Evolutionary conservation across 805 yeast species (phyloP), one percentile per base, ranked within the genome.

Genomic region (Osmozyma mogii): DNA sequence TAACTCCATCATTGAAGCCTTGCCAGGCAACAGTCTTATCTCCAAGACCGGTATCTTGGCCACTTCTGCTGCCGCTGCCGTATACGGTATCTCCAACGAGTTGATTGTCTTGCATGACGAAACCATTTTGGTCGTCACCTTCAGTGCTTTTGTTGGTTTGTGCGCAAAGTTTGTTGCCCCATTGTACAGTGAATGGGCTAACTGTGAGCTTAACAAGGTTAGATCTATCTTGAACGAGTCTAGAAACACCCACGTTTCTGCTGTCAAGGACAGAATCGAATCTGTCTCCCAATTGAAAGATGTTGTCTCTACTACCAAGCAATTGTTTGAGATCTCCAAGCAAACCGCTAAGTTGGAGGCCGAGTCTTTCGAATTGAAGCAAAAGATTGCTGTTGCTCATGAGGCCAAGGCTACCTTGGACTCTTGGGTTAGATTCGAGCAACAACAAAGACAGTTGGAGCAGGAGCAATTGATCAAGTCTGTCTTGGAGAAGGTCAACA

Each of bases 361-460:
- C 43, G 75, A 85, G 66, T 77, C 89, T 34, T 92, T 88, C 54
- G 94, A 84, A 68, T 75, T 84, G 60, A 82, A 87, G 71, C 98
- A 92, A 72, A 65, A 78, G 56, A 87, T 84, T 45, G 87, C 78
- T 41, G 74, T 87, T 45, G 89, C 94, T 35, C 49, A 68, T 40
- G 95, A 87, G 72, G 97, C 97, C 54, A 87, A 83, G 70, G 68
- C 92, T 35, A 95, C 89, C 38, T 77, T 92, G 57, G 98, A 92
- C 68, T 85, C 97, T 10, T 92, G 98, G 98, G 96, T 88, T 50
- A 84, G 97, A 76, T 84, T 83, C 65, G 98, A 92, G 72, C 81
- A 84, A 47, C 87, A 85, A 58, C 92, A 88, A 47, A 89, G 96
- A 71, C 95, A 85, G 71, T 67, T 77, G 56, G 95, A 92, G 73